Evolutionary conservation across 2,329 filamentous ascomycete genomes (phyloP).

Genomic region (Claviceps sp.): DNA sequence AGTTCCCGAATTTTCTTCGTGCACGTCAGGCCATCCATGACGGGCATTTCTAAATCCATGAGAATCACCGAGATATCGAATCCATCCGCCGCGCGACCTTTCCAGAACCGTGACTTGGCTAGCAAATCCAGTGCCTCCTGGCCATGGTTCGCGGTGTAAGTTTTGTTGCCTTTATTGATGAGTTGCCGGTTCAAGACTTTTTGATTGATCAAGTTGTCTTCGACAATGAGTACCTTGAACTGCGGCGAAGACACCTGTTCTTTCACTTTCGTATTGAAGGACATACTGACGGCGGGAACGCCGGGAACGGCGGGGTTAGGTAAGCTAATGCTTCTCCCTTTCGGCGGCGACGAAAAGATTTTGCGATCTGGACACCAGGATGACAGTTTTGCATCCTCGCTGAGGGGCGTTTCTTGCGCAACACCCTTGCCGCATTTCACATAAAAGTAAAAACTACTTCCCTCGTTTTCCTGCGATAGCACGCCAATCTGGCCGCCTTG

Average conservation of each 20-base stretch:
- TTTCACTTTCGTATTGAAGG: neutral
- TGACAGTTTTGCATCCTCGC: neutral
- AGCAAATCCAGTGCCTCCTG: slow-evolving; percentile 46
- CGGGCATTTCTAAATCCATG: slow-evolving; percentile 74
- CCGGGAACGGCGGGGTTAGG: neutral
- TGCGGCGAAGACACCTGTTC: slow-evolving; percentile 12
- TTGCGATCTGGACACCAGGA: neutral
- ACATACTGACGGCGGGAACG: neutral
- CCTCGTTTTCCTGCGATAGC: slow-evolving; percentile 15
- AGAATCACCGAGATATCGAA: slow-evolving; percentile 51
- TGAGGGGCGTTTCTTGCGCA: too few species aligned
- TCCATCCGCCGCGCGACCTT: slow-evolving; percentile 27
- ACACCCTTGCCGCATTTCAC: neutral
- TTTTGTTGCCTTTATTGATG: slow-evolving; percentile 43
- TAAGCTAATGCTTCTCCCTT: too few species aligned
- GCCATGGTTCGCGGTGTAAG: slow-evolving; percentile 51
- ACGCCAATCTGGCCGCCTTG: slow-evolving; percentile 70
- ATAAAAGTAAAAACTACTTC: slow-evolving; percentile 6
- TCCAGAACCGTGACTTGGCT: slow-evolving; percentile 41
- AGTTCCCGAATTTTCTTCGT: slow-evolving; percentile 56
- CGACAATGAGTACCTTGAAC: slow-evolving; percentile 48
- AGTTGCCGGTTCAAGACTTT: slow-evolving; percentile 48
- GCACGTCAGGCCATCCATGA: slow-evolving; percentile 69
- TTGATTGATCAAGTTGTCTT: slow-evolving; percentile 55
- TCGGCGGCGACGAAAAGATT: neutral